These are phyloP conservation scores for Candida golubevii DNA, from an alignment of 805 yeast genomes.

Conservation along the genomic window DNA sequence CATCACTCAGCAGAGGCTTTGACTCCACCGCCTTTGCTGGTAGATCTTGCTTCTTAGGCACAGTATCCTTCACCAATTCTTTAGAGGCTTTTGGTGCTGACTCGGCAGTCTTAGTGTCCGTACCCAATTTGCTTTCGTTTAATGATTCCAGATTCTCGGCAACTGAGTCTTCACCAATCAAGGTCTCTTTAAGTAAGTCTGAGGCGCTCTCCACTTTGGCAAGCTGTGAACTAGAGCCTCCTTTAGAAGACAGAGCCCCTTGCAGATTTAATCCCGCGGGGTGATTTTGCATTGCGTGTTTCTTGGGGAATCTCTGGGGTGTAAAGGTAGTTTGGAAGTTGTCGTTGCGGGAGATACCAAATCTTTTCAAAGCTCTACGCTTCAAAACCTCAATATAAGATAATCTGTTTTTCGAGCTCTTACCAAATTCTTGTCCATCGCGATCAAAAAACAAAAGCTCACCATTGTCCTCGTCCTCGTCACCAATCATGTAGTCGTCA, in stretches of 20 bases:
- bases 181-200: slow-evolving; percentile 39
- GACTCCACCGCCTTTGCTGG: too few species aligned
- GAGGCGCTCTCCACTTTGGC: slow-evolving; percentile 28
- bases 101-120: slow-evolving; percentile 1
- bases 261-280: not conserved
- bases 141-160: not conserved
- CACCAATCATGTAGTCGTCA: slow-evolving; percentile 42
- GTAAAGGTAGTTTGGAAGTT: slow-evolving; percentile 35
- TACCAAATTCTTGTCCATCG: slow-evolving; percentile 34
- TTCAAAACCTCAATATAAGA: slow-evolving; percentile 41
- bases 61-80: too few species aligned
- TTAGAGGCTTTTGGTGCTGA: too few species aligned
- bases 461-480: slow-evolving; percentile 43
- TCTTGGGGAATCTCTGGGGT: slow-evolving; percentile 25
- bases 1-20: too few species aligned
- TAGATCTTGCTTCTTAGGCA: too few species aligned
- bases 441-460: slow-evolving; percentile 37
- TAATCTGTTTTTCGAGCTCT: slow-evolving; percentile 25
- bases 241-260: slow-evolving; percentile 2
- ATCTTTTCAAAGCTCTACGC: slow-evolving; percentile 37
- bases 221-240: slow-evolving; percentile 8
- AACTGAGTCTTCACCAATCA: slow-evolving; percentile 28
- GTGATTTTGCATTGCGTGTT: not conserved
- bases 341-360: slow-evolving; percentile 34
- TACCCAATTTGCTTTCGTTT: not conserved